phyloP scores from a whole-genome alignment of 352 stramenopile species.

The Pythium plurisporium region DNA sequence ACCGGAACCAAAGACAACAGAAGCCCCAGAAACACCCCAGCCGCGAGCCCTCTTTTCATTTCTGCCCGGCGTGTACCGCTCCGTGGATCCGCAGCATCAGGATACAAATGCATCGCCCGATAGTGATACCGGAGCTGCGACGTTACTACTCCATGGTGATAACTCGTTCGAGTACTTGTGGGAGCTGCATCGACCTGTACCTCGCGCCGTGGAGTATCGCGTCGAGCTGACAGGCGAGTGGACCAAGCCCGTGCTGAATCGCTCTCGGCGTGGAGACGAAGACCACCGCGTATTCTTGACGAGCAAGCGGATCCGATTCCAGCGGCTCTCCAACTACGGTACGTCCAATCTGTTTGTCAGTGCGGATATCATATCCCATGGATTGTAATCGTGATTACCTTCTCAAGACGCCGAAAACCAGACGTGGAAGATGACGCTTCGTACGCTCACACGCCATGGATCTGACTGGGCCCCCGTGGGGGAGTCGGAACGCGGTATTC shows the following conservation, averaged over 20 bases:
- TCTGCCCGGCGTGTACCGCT: conserved; percentile 57
- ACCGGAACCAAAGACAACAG: background rate
- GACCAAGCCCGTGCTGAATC: conserved; percentile 72
- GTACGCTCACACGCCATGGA: conserved; percentile 63
- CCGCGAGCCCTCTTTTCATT: conserved; percentile 36
- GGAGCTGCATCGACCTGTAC: conserved; percentile 46
- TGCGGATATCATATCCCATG: too few species aligned
- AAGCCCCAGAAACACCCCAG: background rate
- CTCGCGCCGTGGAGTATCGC: conserved; percentile 62
- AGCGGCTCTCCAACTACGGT: conserved; percentile 75
- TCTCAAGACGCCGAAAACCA: conserved; percentile 47
- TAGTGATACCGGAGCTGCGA: background rate
- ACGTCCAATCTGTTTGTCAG: too few species aligned
- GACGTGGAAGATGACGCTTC: conserved; percentile 63
- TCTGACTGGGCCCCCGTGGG: conserved; percentile 70
- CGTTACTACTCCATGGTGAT: conserved; percentile 64
- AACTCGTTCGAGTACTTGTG: conserved; percentile 81
- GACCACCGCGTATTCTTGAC: conserved; percentile 73
- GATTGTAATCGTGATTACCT: background rate
- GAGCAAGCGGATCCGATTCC: conserved; percentile 52
- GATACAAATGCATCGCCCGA: background rate
- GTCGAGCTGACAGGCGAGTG: conserved; percentile 65
- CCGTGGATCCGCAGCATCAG: conserved; percentile 2
- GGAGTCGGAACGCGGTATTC: conserved; percentile 57
- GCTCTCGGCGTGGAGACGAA: conserved; percentile 60